Conservation (phyloP, 805 yeast genomes). For the Scheffersomyces stipitis region DNA sequence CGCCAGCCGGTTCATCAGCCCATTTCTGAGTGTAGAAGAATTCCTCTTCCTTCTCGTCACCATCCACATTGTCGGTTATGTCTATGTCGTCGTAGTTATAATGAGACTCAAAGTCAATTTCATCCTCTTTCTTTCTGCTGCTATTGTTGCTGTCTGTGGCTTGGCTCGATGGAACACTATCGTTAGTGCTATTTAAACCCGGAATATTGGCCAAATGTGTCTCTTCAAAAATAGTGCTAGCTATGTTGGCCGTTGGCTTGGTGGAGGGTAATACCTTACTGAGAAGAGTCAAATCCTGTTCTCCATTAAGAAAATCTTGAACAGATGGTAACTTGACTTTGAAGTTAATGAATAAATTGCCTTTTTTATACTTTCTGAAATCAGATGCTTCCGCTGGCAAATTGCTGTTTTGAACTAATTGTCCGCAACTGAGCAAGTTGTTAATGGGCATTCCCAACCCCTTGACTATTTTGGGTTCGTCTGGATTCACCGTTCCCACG, state of each 20-base stretch:
- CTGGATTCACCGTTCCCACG: slow-evolving; percentile 55
- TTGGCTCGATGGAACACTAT: neutral
- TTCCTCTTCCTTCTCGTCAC: slow-evolving; percentile 18
- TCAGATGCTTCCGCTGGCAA: slow-evolving; percentile 17
- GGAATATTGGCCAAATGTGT: slow-evolving; percentile 1
- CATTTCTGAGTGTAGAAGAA: slow-evolving; percentile 16
- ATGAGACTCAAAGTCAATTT: neutral
- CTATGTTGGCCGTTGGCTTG: slow-evolving; percentile 21
- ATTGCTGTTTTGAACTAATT: slow-evolving; percentile 21
- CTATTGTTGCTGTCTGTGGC: neutral
- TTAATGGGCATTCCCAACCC: slow-evolving; percentile 65
- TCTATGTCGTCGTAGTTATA: slow-evolving; percentile 19
- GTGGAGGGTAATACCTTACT: slow-evolving; percentile 21
- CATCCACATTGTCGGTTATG: slow-evolving; percentile 14
- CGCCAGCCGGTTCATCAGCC: slow-evolving; percentile 6
- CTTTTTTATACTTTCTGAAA: slow-evolving; percentile 22
- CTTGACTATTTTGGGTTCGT: slow-evolving; percentile 46
- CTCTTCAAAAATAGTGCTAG: slow-evolving; percentile 12
- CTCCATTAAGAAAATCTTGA: slow-evolving; percentile 23
- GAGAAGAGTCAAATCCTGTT: slow-evolving; percentile 19
- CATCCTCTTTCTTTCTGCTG: neutral
- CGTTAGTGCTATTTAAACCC: neutral
- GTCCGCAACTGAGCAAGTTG: slow-evolving; percentile 21
- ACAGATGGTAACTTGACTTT: slow-evolving; percentile 35
- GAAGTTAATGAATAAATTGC: slow-evolving; percentile 41